phyloP scores from a whole-genome alignment of 2,329 filamentous ascomycete species.

The Aspergillus sp. region DNA sequence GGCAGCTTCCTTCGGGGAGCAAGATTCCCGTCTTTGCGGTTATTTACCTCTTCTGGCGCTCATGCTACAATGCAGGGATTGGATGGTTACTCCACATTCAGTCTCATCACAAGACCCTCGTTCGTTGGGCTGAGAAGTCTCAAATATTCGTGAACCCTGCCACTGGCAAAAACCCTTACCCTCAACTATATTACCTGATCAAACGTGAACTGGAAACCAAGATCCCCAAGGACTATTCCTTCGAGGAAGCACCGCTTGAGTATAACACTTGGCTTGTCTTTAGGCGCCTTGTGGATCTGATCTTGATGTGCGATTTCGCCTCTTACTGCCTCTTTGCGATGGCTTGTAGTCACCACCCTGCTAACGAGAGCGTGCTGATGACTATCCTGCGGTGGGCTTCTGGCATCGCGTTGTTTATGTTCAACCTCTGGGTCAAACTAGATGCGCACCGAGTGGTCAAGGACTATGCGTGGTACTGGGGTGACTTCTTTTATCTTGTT shows the following conservation, averaged over 20 bases:
- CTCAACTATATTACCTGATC: slow-evolving; percentile 77
- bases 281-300: slow-evolving; percentile 90
- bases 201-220: slow-evolving; percentile 92
- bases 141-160: slow-evolving; percentile 82
- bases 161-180: slow-evolving; percentile 78
- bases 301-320: slow-evolving; percentile 97
- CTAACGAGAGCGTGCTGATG: slow-evolving; percentile 68
- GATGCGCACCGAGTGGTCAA: slow-evolving; percentile 98
- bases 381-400: slow-evolving; percentile 73
- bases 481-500: slow-evolving; percentile 98
- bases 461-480: slow-evolving; percentile 99
- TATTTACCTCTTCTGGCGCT: slow-evolving; percentile 89
- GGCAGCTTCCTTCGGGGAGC: slow-evolving; percentile 66
- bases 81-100: slow-evolving; percentile 85
- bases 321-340: slow-evolving; percentile 96
- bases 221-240: slow-evolving; percentile 88
- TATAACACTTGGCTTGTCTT: slow-evolving; percentile 99
- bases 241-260: slow-evolving; percentile 89
- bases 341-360: slow-evolving; percentile 75
- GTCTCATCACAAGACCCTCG: slow-evolving; percentile 81
- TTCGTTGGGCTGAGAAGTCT: slow-evolving; percentile 83
- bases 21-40: slow-evolving; percentile 77
- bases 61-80: slow-evolving; percentile 90
- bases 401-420: slow-evolving; percentile 77
- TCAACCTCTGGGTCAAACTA: slow-evolving; percentile 98